Evolutionary conservation across 108 stramenopile species (phyloP), one percentile per base, ranked within the genome.

Genomic region (Nitzschia sp.): DNA sequence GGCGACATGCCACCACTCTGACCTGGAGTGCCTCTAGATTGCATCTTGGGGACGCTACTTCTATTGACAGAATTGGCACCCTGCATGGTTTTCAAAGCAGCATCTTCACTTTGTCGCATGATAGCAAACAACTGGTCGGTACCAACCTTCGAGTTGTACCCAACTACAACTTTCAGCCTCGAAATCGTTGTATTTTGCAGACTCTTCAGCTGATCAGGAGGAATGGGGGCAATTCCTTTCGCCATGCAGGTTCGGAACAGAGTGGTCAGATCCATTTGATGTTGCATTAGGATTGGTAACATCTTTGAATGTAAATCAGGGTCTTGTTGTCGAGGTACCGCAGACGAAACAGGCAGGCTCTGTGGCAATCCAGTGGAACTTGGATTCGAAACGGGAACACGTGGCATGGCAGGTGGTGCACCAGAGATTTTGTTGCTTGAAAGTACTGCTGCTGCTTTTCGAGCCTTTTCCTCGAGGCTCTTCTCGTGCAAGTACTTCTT

Each of bases 401-500:
- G 29, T 34, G 29, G 29, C 29, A 34, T 5, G 1, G 29, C 29
- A 34, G 29, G 29, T 5, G 29, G 29, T 34, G 5, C 29, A 3
- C 29, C 29, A 1, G 29, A 34, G 5, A 34, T 34, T 34, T 34
- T 34, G 29, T 34, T 34, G 29, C 5, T 34, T 3, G 29, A 51
- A 7, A 21, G 22, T 34, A 54, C 25, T 39, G 58, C 73, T 25
- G 37, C 24, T 29, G 66, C 58, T 26, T 34, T 29, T 40, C 29
- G 26, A 12, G 29, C 57, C 34, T 21, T 57, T n/a, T 64, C 56
- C 56, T 44, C 42, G 42, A 62, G 43, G 17, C 41, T 61, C 19
- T 51, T 54, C 41, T 39, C 65, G 15, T 22, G 19, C 1, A 61
- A 41, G 15, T 51, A 29, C 10, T 46, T 25, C 44, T 44, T 25